Percentiles rank a stretch among this genome's conserved stretches.
phyloP scores from a whole-genome alignment of 192 early-diverging fungal species.

The Coemansia brasiliensis region DNA sequence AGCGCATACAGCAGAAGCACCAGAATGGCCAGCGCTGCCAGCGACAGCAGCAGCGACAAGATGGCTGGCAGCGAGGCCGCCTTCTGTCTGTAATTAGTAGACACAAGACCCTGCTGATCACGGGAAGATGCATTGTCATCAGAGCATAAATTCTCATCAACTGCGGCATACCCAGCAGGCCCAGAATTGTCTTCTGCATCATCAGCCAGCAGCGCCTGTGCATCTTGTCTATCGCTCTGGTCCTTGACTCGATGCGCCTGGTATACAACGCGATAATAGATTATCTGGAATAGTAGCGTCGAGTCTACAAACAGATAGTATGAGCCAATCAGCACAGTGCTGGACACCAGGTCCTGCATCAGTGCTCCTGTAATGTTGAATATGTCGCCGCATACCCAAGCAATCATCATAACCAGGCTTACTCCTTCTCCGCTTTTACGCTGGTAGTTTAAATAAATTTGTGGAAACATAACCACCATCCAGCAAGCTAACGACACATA shows the following conservation, averaged over 20 bases:
- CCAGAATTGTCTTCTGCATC: background rate
- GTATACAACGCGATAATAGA: constrained; percentile 60
- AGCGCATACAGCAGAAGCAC: constrained; percentile 28
- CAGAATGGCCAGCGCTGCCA: constrained; percentile 30
- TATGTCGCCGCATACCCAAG: constrained; percentile 79
- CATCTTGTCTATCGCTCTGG: background rate
- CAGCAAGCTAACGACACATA: constrained; percentile 73
- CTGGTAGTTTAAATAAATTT: constrained; percentile 76
- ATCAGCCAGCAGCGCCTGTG: background rate
- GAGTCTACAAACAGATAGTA: constrained; percentile 76
- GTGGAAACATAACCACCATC: constrained; percentile 81
- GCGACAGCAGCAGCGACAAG: constrained; percentile 26
- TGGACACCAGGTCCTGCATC: constrained; percentile 69
- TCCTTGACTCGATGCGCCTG: constrained; percentile 28
- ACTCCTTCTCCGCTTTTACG: constrained; percentile 76
- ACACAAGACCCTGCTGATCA: background rate
- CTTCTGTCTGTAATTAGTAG: background rate
- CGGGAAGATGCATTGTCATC: constrained; percentile 1
- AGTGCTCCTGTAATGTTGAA: constrained; percentile 73
- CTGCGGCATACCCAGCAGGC: background rate
- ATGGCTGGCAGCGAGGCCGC: constrained; percentile 18
- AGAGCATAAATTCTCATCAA: background rate
- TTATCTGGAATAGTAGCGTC: constrained; percentile 63
- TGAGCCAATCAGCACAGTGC: constrained; percentile 68
- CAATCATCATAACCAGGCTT: constrained; percentile 67